Conservation (phyloP, 129 eudicot genomes). For the Gnaphalium uliginosum region DNA sequence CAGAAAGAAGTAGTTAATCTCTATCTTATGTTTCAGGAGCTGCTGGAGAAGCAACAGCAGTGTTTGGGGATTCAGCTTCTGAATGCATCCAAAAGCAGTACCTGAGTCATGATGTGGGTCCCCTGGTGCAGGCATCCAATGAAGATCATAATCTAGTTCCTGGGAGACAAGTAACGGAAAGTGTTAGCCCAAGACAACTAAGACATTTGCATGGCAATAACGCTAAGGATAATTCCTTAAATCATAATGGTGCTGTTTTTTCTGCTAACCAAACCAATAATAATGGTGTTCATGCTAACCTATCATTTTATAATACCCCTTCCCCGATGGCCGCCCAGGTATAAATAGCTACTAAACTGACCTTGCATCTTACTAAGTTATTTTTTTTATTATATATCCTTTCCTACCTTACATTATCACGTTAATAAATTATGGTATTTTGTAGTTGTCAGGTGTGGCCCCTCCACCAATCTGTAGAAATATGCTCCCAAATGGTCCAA, state of each 20-base stretch:
- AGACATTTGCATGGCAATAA: conserved; percentile 49
- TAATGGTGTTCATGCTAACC: conserved; percentile 60
- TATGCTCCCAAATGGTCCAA: conserved; percentile 59
- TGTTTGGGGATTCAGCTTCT: conserved; percentile 84
- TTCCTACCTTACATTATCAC: background rate
- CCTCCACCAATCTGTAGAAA: conserved; percentile 92
- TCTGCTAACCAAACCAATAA: conserved; percentile 47
- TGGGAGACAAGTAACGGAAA: conserved; percentile 51
- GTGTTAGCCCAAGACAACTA: conserved; percentile 68
- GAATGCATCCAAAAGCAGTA: conserved; percentile 79
- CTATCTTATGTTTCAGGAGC: conserved; percentile 52
- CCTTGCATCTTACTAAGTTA: background rate
- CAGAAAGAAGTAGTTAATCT: background rate
- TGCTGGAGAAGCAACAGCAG: conserved; percentile 83
- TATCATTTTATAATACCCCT: conserved; percentile 81
- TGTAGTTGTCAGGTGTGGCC: conserved; percentile 85
- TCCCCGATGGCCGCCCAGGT: conserved; percentile 97
- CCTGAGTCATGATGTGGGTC: conserved; percentile 50
- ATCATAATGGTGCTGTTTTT: conserved; percentile 54
- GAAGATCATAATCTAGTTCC: conserved; percentile 56
- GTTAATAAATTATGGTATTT: conserved; percentile 7
- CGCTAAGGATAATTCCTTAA: conserved; percentile 56
- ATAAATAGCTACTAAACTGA: conserved; percentile 1
- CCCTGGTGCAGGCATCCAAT: conserved; percentile 42
- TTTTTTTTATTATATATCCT: background rate